These are phyloP conservation scores for Pseudozyma pruni DNA, from an alignment of 1,284 basidiomycete species.

Conservation along the genomic window DNA sequence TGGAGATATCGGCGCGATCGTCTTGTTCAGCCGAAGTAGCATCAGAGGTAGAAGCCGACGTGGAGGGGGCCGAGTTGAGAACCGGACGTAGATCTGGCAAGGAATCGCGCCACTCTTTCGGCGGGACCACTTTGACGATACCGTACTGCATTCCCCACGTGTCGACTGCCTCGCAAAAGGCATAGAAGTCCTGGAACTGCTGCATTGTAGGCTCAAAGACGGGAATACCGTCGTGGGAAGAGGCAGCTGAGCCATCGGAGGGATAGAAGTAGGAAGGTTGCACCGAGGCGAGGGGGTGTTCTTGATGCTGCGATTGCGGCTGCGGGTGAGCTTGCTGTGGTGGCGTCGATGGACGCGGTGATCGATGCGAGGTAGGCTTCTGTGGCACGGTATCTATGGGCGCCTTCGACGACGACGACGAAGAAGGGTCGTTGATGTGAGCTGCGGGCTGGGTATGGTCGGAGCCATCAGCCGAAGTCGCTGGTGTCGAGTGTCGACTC, in stretches of 20 bases:
- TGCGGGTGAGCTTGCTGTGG: slow-evolving; percentile 1
- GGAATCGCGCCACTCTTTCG: slow-evolving; percentile 60
- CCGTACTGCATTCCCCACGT: slow-evolving; percentile 65
- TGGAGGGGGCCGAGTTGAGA: slow-evolving; percentile 4
- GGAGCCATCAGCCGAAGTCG: slow-evolving; percentile 40
- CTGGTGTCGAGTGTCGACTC: slow-evolving; percentile 46
- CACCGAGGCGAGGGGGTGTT: slow-evolving; percentile 43
- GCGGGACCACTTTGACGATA: slow-evolving; percentile 66
- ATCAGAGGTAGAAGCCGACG: slow-evolving; percentile 5
- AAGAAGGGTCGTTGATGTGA: neutral
- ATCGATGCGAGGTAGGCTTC: neutral
- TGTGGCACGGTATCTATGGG: neutral
- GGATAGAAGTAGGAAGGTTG: slow-evolving; percentile 63
- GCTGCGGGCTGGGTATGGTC: slow-evolving; percentile 21
- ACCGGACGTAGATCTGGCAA: slow-evolving; percentile 54
- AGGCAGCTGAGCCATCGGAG: slow-evolving; percentile 24
- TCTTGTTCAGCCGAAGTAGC: slow-evolving; percentile 2
- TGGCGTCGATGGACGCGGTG: slow-evolving; percentile 2
- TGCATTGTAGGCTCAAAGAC: slow-evolving; percentile 67
- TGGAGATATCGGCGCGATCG: slow-evolving; percentile 40
- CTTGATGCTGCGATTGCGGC: slow-evolving; percentile 4
- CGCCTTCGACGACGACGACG: neutral
- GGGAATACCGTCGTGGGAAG: slow-evolving; percentile 56
- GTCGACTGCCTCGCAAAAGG: slow-evolving; percentile 63
- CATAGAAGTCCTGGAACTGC: slow-evolving; percentile 65